These are phyloP conservation scores for Cichorium intybus DNA, from an alignment of 140 eudicot species.

Conservation along the genomic window DNA sequence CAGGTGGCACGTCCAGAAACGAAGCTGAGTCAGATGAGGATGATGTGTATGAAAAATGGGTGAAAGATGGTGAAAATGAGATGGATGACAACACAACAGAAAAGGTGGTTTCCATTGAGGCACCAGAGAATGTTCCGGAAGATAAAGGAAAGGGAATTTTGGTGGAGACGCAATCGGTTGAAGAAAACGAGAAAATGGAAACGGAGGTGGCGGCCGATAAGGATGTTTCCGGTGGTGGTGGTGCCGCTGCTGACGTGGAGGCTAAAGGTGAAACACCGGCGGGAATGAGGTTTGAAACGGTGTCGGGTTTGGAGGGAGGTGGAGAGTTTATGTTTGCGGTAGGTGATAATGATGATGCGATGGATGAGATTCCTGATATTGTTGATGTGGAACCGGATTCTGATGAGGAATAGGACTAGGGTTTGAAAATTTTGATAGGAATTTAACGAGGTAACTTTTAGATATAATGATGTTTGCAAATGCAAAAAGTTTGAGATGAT, in stretches of 20 bases:
- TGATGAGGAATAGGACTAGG: conserved; percentile 37
- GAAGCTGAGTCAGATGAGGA: conserved; percentile 50
- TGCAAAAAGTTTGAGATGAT: not conserved
- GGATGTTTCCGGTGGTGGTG: not conserved
- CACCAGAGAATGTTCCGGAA: conserved; percentile 12
- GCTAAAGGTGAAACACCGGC: not conserved
- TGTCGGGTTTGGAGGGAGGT: conserved; percentile 11
- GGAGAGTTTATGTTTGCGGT: conserved; percentile 21
- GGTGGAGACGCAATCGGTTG: conserved; percentile 25
- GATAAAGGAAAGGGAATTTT: conserved; percentile 37
- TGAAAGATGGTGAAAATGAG: conserved; percentile 30
- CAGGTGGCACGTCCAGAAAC: conserved; percentile 28
- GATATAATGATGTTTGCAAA: conserved; percentile 9
- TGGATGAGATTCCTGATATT: conserved; percentile 77
- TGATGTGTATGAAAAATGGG: conserved; percentile 58
- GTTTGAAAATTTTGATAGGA: conserved; percentile 21
- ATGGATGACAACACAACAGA: conserved; percentile 25
- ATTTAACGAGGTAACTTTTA: conserved; percentile 1
- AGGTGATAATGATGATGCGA: conserved; percentile 46
- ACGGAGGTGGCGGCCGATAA: not conserved
- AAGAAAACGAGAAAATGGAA: not conserved
- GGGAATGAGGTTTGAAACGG: conserved; percentile 10
- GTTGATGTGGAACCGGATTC: conserved; percentile 89
- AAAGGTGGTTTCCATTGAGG: conserved; percentile 24
- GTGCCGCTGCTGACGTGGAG: not conserved